Evolutionary conservation across 768 basidiomycete species (phyloP).

Genomic region (Russula sp.): DNA sequence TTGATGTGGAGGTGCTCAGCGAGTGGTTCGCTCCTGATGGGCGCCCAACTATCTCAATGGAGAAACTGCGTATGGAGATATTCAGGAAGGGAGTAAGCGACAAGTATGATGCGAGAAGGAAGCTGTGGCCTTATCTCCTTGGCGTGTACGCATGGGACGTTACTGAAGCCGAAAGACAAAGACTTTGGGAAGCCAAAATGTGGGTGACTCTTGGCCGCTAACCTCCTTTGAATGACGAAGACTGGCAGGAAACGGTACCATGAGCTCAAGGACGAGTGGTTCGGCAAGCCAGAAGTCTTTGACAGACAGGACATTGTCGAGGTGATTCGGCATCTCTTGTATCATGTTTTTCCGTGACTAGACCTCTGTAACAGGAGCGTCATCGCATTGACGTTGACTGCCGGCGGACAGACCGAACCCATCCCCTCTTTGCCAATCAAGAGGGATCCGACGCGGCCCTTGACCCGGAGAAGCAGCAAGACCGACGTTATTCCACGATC

Average conservation of each 20-base stretch:
- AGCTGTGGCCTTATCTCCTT: constrained; percentile 87
- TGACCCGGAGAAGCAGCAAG: constrained; percentile 52
- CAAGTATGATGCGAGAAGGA: constrained; percentile 52
- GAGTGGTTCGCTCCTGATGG: constrained; percentile 77
- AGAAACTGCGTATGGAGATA: constrained; percentile 70
- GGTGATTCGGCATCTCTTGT: constrained; percentile 40
- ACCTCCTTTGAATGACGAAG: not conserved
- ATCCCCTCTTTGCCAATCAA: constrained; percentile 68
- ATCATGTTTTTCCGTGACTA: constrained; percentile 2
- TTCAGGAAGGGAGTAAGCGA: constrained; percentile 68
- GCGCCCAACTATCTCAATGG: constrained; percentile 52
- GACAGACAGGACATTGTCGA: constrained; percentile 77
- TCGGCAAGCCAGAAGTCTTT: constrained; percentile 73
- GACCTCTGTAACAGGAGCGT: constrained; percentile 53
- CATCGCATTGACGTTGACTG: constrained; percentile 97
- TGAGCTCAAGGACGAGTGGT: constrained; percentile 74
- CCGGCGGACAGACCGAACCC: constrained; percentile 90
- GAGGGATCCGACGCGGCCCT: constrained; percentile 39
- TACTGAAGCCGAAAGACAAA: constrained; percentile 53
- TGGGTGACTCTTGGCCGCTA: constrained; percentile 29
- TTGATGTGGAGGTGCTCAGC: constrained; percentile 67
- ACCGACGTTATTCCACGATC: constrained; percentile 60
- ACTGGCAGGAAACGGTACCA: constrained; percentile 58
- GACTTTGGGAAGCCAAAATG: constrained; percentile 60
- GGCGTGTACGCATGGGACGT: constrained; percentile 80